phyloP scores from a whole-genome alignment of 2,329 filamentous ascomycete genomes.

The Nemania bipapillata region DNA sequence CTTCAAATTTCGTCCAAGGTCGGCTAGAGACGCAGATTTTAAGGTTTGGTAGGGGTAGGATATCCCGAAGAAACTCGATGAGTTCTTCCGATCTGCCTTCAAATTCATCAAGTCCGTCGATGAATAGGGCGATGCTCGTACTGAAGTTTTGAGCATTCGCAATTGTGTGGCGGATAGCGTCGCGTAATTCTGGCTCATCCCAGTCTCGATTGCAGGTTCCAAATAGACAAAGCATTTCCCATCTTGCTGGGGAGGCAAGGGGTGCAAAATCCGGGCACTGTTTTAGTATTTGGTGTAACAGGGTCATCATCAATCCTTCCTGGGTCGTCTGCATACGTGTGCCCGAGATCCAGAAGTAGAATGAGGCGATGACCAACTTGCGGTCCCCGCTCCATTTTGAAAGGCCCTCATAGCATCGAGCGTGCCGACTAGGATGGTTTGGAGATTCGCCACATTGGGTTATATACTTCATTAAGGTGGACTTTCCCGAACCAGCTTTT shows the following conservation, averaged over 20 bases:
- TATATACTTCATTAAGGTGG: neutral
- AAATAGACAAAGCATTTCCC: neutral
- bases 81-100: neutral
- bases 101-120: neutral
- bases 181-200: neutral
- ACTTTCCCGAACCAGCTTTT: neutral
- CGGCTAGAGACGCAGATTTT: constrained; percentile 17
- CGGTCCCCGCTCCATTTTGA: neutral
- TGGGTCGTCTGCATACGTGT: neutral
- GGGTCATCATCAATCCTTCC: neutral
- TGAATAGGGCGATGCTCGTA: neutral
- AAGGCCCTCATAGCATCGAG: neutral
- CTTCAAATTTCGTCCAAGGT: constrained; percentile 3
- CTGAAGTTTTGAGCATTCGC: neutral
- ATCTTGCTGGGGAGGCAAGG: neutral
- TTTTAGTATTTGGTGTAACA: neutral
- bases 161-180: neutral
- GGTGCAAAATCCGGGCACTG: neutral
- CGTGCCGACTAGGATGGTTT: neutral
- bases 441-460: neutral
- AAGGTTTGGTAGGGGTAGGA: neutral
- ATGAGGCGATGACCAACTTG: neutral
- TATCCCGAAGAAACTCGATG: neutral
- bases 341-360: constrained; percentile 4
- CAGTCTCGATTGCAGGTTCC: neutral